Percentiles rank a stretch among this genome's conserved stretches.
These are phyloP conservation scores for Aechmea fasciata DNA, from an alignment of 176 grass and related monocot species.

Conservation along the genomic window DNA sequence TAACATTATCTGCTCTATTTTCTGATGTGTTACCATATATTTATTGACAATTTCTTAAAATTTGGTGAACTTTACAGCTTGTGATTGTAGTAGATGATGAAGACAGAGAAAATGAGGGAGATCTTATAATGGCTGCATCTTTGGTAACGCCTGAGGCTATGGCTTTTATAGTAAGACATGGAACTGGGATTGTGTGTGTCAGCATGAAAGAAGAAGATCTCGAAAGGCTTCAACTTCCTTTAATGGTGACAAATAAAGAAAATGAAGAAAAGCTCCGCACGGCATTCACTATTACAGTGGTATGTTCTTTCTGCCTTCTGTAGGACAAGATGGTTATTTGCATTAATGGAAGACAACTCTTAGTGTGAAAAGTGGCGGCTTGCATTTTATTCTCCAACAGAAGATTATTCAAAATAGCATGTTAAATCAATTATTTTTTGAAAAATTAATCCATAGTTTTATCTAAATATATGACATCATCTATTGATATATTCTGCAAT, in stretches of 20 bases:
- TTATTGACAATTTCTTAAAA: conserved; percentile 9
- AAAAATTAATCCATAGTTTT: too few species aligned
- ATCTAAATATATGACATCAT: too few species aligned
- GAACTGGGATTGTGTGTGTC: conserved; percentile 84
- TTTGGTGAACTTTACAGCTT: conserved; percentile 35
- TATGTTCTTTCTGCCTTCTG: conserved; percentile 25
- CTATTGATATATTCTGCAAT: too few species aligned
- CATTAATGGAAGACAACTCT: background rate
- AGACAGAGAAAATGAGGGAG: conserved; percentile 86
- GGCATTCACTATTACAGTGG: conserved; percentile 87
- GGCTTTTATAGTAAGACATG: conserved; percentile 77
- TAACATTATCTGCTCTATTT: conserved; percentile 3
- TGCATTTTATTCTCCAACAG: background rate
- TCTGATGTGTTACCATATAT: background rate
- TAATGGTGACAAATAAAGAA: conserved; percentile 76
- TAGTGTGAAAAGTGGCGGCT: background rate
- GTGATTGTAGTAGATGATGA: conserved; percentile 93
- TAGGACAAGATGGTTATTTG: background rate
- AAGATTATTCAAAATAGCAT: too few species aligned
- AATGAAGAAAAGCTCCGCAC: conserved; percentile 82
- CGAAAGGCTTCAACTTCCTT: conserved; percentile 63
- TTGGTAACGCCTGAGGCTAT: conserved; percentile 73
- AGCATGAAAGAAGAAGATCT: conserved; percentile 87
- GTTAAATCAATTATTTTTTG: too few species aligned
- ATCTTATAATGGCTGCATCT: conserved; percentile 75